Evolutionary conservation across 805 yeast genomes (phyloP).

Genomic region (Ogataea saltuana): DNA sequence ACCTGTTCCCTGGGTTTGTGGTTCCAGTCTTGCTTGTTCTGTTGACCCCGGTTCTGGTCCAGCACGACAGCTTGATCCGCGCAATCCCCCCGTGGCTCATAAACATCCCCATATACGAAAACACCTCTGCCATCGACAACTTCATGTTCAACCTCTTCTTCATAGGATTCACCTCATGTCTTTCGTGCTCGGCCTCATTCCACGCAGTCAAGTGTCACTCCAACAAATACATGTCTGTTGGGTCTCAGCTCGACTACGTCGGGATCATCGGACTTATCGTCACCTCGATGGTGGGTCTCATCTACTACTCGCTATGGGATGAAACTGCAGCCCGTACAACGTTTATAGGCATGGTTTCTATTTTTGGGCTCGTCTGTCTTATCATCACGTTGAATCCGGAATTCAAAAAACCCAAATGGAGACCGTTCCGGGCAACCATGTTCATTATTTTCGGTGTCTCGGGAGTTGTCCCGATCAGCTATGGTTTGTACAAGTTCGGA

Average conservation of each 20-base stretch:
- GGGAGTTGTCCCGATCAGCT: constrained; percentile 67
- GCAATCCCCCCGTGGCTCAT: constrained; percentile 28
- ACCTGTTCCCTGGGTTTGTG: constrained; percentile 46
- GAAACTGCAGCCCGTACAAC: constrained; percentile 33
- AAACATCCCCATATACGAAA: constrained; percentile 29
- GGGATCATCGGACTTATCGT: constrained; percentile 55
- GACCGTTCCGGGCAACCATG: constrained; percentile 75
- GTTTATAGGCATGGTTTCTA: constrained; percentile 48
- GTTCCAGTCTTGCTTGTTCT: constrained; percentile 27
- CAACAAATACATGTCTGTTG: constrained; percentile 40
- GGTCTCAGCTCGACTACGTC: constrained; percentile 55
- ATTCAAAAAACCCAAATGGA: constrained; percentile 70
- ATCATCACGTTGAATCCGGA: constrained; percentile 60
- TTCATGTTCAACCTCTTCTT: constrained; percentile 46
- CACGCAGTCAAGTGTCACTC: constrained; percentile 56
- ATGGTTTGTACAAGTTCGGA: constrained; percentile 55
- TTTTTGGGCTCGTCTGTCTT: constrained; percentile 63
- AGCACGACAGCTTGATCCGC: constrained; percentile 20
- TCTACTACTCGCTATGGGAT: constrained; percentile 48
- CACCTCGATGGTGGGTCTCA: constrained; percentile 44
- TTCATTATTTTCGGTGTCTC: constrained; percentile 80
- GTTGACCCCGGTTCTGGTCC: constrained; percentile 26
- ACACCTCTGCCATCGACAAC: constrained; percentile 38
- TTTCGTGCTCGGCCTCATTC: constrained; percentile 50
- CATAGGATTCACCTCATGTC: constrained; percentile 45